Percentiles rank a stretch among this genome's conserved stretches.
phyloP scores from a whole-genome alignment of 148 eudicot genomes.

The Talinum fruticosum region DNA sequence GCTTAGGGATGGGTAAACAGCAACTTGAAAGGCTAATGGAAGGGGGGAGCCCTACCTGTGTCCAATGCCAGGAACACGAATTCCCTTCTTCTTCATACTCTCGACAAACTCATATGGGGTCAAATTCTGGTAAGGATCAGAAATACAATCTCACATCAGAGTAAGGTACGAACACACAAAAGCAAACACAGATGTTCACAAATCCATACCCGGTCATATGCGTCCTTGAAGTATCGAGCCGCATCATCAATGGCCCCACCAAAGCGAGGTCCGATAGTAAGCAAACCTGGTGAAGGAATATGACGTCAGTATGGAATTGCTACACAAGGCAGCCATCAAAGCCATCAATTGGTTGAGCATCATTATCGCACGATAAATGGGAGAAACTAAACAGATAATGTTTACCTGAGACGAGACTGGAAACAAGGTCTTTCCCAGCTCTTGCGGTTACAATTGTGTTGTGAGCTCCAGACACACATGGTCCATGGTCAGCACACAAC shows the following conservation, averaged over 20 bases:
- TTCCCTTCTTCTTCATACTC: slow-evolving; percentile 96
- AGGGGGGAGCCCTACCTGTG: slow-evolving; percentile 54
- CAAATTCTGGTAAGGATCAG: slow-evolving; percentile 53
- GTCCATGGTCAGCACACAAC: slow-evolving; percentile 99
- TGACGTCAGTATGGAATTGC: slow-evolving; percentile 4
- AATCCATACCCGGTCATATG: slow-evolving; percentile 73
- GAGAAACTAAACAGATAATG: background rate
- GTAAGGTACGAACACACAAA: slow-evolving; percentile 4
- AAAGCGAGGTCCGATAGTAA: slow-evolving; percentile 95
- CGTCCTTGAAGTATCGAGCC: slow-evolving; percentile 96
- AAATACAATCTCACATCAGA: slow-evolving; percentile 11
- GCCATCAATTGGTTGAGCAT: background rate
- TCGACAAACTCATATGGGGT: slow-evolving; percentile 93
- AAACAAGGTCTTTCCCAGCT: slow-evolving; percentile 97
- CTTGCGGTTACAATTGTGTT: slow-evolving; percentile 96
- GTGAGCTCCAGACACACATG: slow-evolving; percentile 99
- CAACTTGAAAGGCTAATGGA: too few relatives aligned
- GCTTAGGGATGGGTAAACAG: too few relatives aligned
- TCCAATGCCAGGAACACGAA: slow-evolving; percentile 99
- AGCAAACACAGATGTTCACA: background rate
- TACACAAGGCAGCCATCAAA: background rate
- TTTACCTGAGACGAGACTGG: slow-evolving; percentile 93
- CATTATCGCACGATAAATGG: background rate
- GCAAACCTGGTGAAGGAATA: slow-evolving; percentile 56
- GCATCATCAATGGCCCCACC: slow-evolving; percentile 99